Evolutionary conservation across 768 basidiomycete genomes (phyloP), one percentile per base, ranked within the genome.

Genomic region (Hypsizygus marmoreus): DNA sequence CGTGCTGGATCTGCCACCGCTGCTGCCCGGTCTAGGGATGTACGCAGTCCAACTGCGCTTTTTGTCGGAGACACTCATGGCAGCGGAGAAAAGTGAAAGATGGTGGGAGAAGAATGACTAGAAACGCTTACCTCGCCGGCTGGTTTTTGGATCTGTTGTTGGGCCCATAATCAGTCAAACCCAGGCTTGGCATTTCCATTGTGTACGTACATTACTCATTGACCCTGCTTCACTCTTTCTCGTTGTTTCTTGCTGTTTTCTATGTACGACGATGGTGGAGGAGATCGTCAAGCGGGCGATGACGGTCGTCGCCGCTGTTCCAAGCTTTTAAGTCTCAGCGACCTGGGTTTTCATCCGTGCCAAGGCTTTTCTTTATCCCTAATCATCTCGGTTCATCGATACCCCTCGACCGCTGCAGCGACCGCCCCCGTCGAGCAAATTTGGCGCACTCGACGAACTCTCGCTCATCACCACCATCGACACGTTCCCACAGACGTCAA

Each of bases 41-140:
- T 68, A 70, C 19, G 67, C 50, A 31, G 66, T 55, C 72, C 74
- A 74, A 36, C 56, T 58, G 34, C 70, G 65, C 53, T 57, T 65
- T 48, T 68, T 65, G 28, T 56, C 54, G 40, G 58, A 45, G 51
- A 58, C 57, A 48, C 45, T 58, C 60, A 58, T 60, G 47, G 49
- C 4, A 40, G 30, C 14, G 46, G 24, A 50, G 40, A 39, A 38
- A 43, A 22, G 25, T 34, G 20, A 43, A 44, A 45, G 46, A 45
- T 41, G 47, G 43, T 20, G 28, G 41, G 33, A 37, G 43, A 28
- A 22, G 36, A 34, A 17, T 11, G 20, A 6, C 24, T 20, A 44
- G 9, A 39, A 38, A 19, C 8, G 49, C 49, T 45, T 45, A 54
- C 53, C 40, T 47, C 28, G 33, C 24, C 34, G 33, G 32, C n/a